Conservation (phyloP, 768 basidiomycete genomes). For the Serendipita sp. region DNA sequence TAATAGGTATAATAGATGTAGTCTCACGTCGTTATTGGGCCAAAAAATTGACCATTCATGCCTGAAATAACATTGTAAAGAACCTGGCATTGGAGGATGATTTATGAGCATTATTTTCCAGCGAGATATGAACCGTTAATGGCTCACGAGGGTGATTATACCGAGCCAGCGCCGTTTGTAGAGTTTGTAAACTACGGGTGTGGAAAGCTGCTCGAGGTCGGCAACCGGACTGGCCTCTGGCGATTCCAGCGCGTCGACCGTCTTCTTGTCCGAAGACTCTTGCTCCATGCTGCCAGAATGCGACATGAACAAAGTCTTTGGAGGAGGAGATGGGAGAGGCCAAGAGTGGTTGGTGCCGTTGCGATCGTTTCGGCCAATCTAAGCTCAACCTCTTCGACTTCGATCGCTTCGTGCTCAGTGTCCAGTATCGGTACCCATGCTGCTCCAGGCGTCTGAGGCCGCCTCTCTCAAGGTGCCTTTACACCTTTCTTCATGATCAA, state of each 20-base stretch:
- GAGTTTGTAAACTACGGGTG: slow-evolving; percentile 1
- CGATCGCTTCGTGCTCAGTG: not conserved
- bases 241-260: not conserved
- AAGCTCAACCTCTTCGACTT: not conserved
- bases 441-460: not conserved
- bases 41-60: slow-evolving; percentile 6
- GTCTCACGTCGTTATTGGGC: slow-evolving; percentile 1
- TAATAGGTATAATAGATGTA: not conserved
- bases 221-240: not conserved
- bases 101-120: not conserved
- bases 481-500: not conserved
- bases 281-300: not conserved
- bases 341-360: not conserved
- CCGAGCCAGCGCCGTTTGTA: slow-evolving; percentile 4
- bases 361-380: not conserved
- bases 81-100: not conserved
- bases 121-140: not conserved
- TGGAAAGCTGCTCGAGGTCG: not conserved
- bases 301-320: not conserved
- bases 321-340: not conserved
- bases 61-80: slow-evolving; percentile 1
- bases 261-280: not conserved
- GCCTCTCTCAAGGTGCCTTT: not conserved
- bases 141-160: not conserved
- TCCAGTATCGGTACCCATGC: not conserved